A percentile compares a stretch with the other conserved stretches of the same genome.
phyloP scores from a whole-genome alignment of 345 rosid genomes.

The Triadica sebifera region DNA sequence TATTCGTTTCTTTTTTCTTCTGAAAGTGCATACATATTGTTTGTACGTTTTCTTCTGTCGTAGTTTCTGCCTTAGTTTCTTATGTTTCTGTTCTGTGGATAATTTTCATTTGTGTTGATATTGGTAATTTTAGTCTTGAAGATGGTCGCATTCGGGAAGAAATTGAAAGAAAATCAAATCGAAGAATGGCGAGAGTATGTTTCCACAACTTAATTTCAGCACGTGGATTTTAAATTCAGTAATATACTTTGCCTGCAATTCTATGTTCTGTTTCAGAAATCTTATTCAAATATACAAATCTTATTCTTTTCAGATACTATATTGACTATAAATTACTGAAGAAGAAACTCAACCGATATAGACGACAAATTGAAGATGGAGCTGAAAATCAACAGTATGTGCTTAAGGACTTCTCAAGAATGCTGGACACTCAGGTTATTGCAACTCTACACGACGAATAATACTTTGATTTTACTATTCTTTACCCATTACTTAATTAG shows the following conservation, averaged over 20 bases:
- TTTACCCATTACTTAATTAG: background rate
- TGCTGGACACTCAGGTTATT: constrained; percentile 44
- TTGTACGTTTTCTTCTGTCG: background rate
- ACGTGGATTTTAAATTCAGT: too few species aligned
- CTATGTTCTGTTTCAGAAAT: background rate
- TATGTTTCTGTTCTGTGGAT: background rate
- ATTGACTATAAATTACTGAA: constrained; percentile 49
- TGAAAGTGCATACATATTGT: too few species aligned
- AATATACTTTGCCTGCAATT: background rate
- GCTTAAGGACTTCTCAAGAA: constrained; percentile 46
- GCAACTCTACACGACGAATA: background rate
- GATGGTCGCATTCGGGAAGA: constrained; percentile 57
- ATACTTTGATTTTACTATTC: too few species aligned
- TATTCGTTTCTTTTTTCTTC: too few species aligned
- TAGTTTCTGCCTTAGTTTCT: too few species aligned
- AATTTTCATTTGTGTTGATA: background rate
- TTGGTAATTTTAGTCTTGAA: constrained; percentile 16
- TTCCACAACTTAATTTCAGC: background rate
- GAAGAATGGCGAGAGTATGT: constrained; percentile 53
- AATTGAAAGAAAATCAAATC: constrained; percentile 43
- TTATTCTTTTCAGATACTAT: constrained; percentile 35
- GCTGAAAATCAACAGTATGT: constrained; percentile 36
- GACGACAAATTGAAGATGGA: constrained; percentile 33
- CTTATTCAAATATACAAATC: background rate
- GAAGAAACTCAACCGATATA: constrained; percentile 49